These are phyloP conservation scores for Sclerotinia borealis DNA, from an alignment of 2,329 filamentous ascomycete species.

Conservation along the genomic window DNA sequence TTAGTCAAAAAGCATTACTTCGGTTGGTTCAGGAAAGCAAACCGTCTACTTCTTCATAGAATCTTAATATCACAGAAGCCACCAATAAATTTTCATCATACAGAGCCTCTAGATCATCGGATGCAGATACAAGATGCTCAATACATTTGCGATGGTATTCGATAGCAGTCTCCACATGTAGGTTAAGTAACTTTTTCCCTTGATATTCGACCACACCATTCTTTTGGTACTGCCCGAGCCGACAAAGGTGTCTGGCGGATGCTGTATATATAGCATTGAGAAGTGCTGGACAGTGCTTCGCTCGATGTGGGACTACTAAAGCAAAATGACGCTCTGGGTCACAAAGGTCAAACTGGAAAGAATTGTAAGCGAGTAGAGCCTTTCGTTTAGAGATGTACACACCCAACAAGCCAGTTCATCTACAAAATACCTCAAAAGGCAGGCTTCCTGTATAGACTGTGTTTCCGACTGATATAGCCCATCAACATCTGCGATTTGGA, in stretches of 20 bases:
- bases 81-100: conserved; percentile 37
- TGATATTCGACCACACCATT: conserved; percentile 25
- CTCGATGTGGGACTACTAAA: conserved; percentile 37
- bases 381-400: conserved; percentile 2
- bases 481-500: background rate
- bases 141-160: conserved; percentile 39
- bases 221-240: conserved; percentile 25
- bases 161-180: conserved; percentile 34
- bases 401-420: conserved; percentile 27
- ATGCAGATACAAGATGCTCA: conserved; percentile 35
- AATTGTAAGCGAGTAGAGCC: background rate
- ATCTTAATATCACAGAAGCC: conserved; percentile 35
- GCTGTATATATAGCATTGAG: conserved; percentile 31
- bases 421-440: conserved; percentile 25
- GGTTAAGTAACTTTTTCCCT: conserved; percentile 24
- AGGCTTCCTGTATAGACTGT: conserved; percentile 26
- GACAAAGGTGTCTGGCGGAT: conserved; percentile 35
- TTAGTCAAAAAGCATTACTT: background rate
- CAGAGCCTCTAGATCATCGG: conserved; percentile 34
- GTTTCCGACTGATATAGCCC: conserved; percentile 5
- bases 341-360: conserved; percentile 36
- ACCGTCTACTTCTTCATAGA: conserved; percentile 39
- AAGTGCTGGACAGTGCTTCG: conserved; percentile 36
- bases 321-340: conserved; percentile 38
- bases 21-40: background rate